phyloP scores from a whole-genome alignment of 768 basidiomycete species.

The Kwoniella botswanensis region DNA sequence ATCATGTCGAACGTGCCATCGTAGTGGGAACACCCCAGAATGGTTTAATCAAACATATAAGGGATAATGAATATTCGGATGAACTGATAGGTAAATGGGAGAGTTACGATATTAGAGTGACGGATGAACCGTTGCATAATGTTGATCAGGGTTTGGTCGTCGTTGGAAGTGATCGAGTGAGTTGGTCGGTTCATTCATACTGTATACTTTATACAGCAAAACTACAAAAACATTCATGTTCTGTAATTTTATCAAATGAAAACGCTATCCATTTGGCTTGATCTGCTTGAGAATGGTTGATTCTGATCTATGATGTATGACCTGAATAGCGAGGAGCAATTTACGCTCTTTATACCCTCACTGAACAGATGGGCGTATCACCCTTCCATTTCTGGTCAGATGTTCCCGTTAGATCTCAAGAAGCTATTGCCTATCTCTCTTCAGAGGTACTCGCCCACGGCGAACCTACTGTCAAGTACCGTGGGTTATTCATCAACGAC shows the following conservation, averaged over 20 bases:
- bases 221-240: too few species aligned
- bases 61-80: conserved; percentile 65
- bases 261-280: too few species aligned
- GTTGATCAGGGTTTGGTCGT: conserved; percentile 70
- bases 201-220: background rate
- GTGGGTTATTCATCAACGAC: conserved; percentile 75
- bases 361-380: conserved; percentile 70
- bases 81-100: conserved; percentile 72
- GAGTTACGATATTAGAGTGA: conserved; percentile 64
- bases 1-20: conserved; percentile 59
- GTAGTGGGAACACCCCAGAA: conserved; percentile 71
- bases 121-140: conserved; percentile 66
- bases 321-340: conserved; percentile 66
- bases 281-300: too few species aligned
- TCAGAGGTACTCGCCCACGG: conserved; percentile 63
- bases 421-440: conserved; percentile 60
- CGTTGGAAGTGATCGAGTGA: conserved; percentile 66
- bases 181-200: background rate
- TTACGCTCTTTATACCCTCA: conserved; percentile 70
- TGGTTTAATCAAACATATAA: conserved; percentile 65
- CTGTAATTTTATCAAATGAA: too few species aligned
- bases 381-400: conserved; percentile 72
- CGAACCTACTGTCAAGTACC: conserved; percentile 70
- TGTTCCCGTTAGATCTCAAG: conserved; percentile 66
- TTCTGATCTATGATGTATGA: background rate